Conservation (phyloP, 257 asterid genomes). For the Ehretia macrophylla region DNA sequence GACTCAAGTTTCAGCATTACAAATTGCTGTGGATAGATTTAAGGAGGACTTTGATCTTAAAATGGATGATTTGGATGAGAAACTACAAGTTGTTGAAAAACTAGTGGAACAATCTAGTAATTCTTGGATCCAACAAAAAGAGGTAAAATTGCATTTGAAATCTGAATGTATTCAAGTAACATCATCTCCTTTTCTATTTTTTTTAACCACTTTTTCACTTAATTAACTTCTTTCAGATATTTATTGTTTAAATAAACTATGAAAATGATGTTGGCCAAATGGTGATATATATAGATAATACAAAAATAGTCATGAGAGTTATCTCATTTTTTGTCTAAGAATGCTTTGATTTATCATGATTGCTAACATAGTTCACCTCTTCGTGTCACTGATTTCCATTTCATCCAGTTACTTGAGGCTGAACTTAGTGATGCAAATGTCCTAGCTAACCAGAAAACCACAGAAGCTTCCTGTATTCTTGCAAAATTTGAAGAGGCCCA, state of each 20-base stretch:
- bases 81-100: slow-evolving; percentile 50
- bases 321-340: too few relatives aligned
- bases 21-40: slow-evolving; percentile 47
- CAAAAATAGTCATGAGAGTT: too few relatives aligned
- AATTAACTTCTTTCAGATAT: not conserved
- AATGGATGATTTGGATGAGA: slow-evolving; percentile 43
- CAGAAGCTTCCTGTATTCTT: slow-evolving; percentile 79
- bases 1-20: slow-evolving; percentile 45
- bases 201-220: not conserved
- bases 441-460: slow-evolving; percentile 70
- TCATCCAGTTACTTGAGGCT: slow-evolving; percentile 59
- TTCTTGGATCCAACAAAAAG: slow-evolving; percentile 59
- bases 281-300: not conserved
- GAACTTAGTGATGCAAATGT: slow-evolving; percentile 79
- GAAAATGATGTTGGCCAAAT: not conserved
- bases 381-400: too few relatives aligned
- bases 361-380: too few relatives aligned
- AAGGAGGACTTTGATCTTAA: slow-evolving; percentile 48
- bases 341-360: too few relatives aligned
- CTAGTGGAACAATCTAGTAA: slow-evolving; percentile 39
- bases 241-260: too few relatives aligned
- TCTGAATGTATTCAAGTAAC: not conserved
- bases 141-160: slow-evolving; percentile 36
- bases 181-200: not conserved
- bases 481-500: slow-evolving; percentile 90